A percentile compares a stretch with the other conserved stretches of the same genome.
Conservation (phyloP, 176 grass and related monocot genomes). For the Pontederia paniculata region DNA sequence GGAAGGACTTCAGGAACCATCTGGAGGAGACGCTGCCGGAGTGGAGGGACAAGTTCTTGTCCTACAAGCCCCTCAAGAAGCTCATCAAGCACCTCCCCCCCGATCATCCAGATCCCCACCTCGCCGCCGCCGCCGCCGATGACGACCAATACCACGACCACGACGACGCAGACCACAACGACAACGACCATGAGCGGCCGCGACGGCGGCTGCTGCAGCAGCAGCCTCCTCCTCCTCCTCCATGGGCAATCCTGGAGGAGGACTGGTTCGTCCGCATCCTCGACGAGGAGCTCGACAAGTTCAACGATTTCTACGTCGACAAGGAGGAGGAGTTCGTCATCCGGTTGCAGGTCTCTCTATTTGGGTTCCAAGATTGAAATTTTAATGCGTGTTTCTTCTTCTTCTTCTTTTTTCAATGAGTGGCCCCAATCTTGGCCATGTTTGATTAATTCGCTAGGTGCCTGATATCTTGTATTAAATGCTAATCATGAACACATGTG, state of each 20-base stretch:
- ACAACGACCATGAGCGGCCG: background rate
- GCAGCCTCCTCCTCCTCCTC: too few species aligned
- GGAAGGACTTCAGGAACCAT: slow-evolving; percentile 91
- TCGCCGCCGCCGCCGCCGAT: background rate
- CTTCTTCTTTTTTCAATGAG: too few species aligned
- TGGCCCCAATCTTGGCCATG: too few species aligned
- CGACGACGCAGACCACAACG: too few species aligned
- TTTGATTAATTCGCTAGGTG: too few species aligned
- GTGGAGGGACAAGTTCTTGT: slow-evolving; percentile 93
- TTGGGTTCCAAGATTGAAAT: background rate
- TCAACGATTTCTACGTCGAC: slow-evolving; percentile 97
- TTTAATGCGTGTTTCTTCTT: too few species aligned
- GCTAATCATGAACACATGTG: too few species aligned
- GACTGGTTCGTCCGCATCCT: slow-evolving; percentile 60
- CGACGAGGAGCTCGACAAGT: slow-evolving; percentile 73
- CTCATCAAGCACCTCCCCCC: slow-evolving; percentile 76
- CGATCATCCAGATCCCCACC: background rate
- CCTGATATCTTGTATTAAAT: too few species aligned
- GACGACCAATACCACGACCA: background rate
- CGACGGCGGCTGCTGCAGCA: background rate
- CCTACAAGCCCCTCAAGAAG: slow-evolving; percentile 94
- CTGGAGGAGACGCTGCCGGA: slow-evolving; percentile 85
- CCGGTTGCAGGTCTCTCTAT: slow-evolving; percentile 53
- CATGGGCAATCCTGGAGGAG: slow-evolving; percentile 29
- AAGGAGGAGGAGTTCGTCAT: slow-evolving; percentile 96